Conservation (phyloP, 352 stramenopile species). For the Phytophthora palmivora region DNA sequence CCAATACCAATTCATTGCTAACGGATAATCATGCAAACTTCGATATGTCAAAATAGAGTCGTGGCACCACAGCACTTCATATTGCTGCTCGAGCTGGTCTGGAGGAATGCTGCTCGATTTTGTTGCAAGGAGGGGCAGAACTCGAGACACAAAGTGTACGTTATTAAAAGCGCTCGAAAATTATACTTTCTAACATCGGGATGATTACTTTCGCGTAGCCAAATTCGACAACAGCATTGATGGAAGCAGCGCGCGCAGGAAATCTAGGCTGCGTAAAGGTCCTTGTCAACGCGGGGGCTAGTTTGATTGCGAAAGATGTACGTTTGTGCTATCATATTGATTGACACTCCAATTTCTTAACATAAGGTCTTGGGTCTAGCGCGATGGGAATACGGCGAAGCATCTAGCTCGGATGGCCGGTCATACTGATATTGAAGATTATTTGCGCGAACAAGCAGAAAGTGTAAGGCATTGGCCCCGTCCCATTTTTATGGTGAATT, state of each 20-base stretch:
- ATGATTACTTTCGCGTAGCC: slow-evolving; percentile 44
- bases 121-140: slow-evolving; percentile 70
- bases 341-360: background rate
- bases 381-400: slow-evolving; percentile 82
- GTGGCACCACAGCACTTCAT: slow-evolving; percentile 83
- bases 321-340: slow-evolving; percentile 13
- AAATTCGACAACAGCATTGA: slow-evolving; percentile 88
- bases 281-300: slow-evolving; percentile 72
- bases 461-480: slow-evolving; percentile 47
- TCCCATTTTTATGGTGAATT: background rate
- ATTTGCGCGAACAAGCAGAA: slow-evolving; percentile 79
- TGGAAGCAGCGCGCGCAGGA: slow-evolving; percentile 85
- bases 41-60: slow-evolving; percentile 53
- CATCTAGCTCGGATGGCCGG: slow-evolving; percentile 63
- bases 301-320: slow-evolving; percentile 80
- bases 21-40: slow-evolving; percentile 7
- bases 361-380: slow-evolving; percentile 40
- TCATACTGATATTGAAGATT: slow-evolving; percentile 80
- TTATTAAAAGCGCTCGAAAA: background rate
- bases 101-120: slow-evolving; percentile 78
- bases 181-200: background rate
- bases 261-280: slow-evolving; percentile 81
- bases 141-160: slow-evolving; percentile 85
- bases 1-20: slow-evolving; percentile 2
- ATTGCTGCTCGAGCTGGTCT: slow-evolving; percentile 77